phyloP scores from a whole-genome alignment of 1,284 basidiomycete species.

The Xerocomus nothofagi region DNA sequence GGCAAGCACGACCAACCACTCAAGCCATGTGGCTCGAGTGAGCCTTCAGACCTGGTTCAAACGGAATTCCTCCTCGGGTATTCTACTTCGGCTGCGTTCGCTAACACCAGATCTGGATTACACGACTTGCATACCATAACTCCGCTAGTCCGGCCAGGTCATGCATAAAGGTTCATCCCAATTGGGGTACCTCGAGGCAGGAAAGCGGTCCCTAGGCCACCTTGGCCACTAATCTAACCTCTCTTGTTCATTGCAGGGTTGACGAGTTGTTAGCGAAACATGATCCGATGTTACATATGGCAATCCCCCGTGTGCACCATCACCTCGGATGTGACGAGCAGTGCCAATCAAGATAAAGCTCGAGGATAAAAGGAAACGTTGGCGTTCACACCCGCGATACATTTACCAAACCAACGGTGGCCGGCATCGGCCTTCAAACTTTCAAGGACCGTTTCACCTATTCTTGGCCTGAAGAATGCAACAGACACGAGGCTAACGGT shows the following conservation, averaged over 20 bases:
- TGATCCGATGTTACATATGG: constrained; percentile 13
- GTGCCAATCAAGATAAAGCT: constrained; percentile 4
- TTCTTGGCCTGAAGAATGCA: constrained; percentile 10
- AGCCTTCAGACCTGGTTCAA: not conserved
- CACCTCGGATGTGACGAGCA: constrained; percentile 1
- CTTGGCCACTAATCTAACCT: not conserved
- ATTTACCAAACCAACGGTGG: constrained; percentile 1
- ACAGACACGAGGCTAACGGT: constrained; percentile 11
- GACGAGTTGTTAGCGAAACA: not conserved
- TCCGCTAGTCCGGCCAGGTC: not conserved
- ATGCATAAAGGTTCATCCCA: not conserved
- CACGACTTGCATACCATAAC: not conserved
- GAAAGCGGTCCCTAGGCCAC: not conserved
- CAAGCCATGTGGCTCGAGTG: not conserved
- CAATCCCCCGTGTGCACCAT: not conserved
- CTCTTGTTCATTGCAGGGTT: constrained; percentile 5
- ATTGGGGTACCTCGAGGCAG: not conserved
- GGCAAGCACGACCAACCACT: not conserved
- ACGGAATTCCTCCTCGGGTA: not conserved
- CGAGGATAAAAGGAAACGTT: not conserved
- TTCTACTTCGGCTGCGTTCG: not conserved
- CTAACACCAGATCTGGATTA: not conserved
- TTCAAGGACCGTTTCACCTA: constrained; percentile 1
- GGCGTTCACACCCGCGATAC: constrained; percentile 5
- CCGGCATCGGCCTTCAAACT: not conserved